Evolutionary conservation across 176 grass and related monocot genomes (phyloP).

Genomic region (Carex myosuroides): DNA sequence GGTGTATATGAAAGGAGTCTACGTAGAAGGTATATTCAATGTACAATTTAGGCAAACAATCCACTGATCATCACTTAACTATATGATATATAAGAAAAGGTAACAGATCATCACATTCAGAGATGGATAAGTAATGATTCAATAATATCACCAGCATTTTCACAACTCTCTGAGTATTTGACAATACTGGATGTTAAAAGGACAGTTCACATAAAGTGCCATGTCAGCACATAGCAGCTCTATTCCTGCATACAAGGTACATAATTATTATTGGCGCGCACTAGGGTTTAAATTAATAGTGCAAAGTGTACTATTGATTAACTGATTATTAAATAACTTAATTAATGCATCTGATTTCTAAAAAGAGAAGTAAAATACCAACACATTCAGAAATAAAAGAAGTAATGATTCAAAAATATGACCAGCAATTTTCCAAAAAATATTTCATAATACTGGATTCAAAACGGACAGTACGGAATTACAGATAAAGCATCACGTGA

Average conservation of each 20-base stretch:
- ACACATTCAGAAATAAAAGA: neutral
- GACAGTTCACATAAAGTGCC: neutral
- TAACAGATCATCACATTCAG: neutral
- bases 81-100: neutral
- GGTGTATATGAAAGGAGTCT: neutral
- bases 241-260: neutral
- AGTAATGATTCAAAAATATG: neutral
- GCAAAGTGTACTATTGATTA: neutral
- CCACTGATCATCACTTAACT: neutral
- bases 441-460: neutral
- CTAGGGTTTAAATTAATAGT: neutral
- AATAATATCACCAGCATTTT: neutral
- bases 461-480: neutral
- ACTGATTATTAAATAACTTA: neutral
- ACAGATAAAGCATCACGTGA: neutral
- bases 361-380: neutral
- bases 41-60: neutral
- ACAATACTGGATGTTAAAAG: neutral
- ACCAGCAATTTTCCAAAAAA: neutral
- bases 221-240: neutral
- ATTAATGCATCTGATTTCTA: neutral
- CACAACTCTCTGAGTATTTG: neutral
- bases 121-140: neutral
- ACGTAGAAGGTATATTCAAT: neutral
- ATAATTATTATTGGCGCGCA: neutral